Evolutionary conservation across 2,329 filamentous ascomycete genomes (phyloP).

Genomic region (Paraphaeosphaeria sporulosa): DNA sequence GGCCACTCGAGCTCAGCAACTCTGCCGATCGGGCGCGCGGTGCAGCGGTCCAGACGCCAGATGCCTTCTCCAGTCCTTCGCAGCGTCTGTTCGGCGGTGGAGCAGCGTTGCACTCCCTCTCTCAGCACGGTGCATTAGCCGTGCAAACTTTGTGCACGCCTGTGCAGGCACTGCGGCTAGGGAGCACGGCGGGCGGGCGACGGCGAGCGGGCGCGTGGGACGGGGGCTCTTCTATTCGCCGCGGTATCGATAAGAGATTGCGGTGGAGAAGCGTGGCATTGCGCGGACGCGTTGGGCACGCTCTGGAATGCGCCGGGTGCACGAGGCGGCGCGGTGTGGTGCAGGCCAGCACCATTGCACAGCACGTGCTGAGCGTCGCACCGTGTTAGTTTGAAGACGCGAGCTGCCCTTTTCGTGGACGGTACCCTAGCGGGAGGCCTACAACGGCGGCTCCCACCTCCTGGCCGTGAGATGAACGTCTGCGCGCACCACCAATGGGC

Average conservation of each 20-base stretch:
- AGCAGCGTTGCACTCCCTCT: too few species aligned
- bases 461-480: not conserved
- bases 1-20: not conserved
- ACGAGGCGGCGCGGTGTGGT: too few species aligned
- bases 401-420: constrained; percentile 7
- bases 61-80: not conserved
- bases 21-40: not conserved
- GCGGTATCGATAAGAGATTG: constrained; percentile 10
- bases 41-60: not conserved
- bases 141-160: constrained; percentile 15
- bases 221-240: constrained; percentile 5
- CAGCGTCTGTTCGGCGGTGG: not conserved
- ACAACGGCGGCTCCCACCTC: not conserved
- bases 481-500: not conserved
- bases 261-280: constrained; percentile 2
- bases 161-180: constrained; percentile 13
- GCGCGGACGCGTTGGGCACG: too few species aligned
- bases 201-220: not conserved
- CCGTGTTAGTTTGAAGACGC: constrained; percentile 1
- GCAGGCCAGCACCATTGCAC: too few species aligned
- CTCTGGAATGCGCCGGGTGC: too few species aligned
- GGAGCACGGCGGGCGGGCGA: constrained; percentile 1
- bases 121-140: constrained; percentile 8
- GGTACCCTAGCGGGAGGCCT: not conserved
- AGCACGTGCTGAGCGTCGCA: too few species aligned